Percentiles rank a stretch among this genome's conserved stretches.
phyloP scores from a whole-genome alignment of 306 rosid genomes.

The Senna tora region DNA sequence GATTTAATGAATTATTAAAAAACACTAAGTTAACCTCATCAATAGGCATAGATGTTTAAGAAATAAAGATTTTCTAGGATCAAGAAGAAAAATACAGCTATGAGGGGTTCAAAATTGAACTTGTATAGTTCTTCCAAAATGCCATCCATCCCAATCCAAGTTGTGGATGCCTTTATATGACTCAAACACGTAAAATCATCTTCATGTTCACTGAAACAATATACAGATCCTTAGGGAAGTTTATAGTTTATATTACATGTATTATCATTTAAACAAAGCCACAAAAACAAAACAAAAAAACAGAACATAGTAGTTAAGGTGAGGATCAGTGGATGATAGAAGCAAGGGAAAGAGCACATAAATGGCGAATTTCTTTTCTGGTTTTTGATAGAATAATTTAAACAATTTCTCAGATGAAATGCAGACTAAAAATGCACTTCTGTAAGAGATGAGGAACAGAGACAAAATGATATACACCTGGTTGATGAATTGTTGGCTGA shows the following conservation, averaged over 20 bases:
- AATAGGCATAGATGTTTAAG: no score
- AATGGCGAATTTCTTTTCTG: neutral
- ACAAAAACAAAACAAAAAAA: constrained; percentile 10
- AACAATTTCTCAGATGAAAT: constrained; percentile 16
- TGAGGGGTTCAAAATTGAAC: constrained; percentile 19
- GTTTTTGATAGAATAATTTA: constrained; percentile 23
- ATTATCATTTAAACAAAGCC: constrained; percentile 17
- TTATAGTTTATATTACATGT: neutral
- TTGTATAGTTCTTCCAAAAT: constrained; percentile 23
- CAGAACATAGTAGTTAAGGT: neutral
- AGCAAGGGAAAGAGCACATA: constrained; percentile 6
- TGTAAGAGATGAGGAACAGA: neutral
- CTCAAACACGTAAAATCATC: constrained; percentile 8
- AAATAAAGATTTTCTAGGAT: no score
- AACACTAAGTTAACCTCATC: no score
- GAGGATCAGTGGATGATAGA: neutral
- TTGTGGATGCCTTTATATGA: neutral
- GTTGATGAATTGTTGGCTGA: constrained; percentile 61
- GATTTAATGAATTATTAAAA: no score
- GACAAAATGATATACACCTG: constrained; percentile 17
- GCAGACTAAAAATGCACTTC: constrained; percentile 14
- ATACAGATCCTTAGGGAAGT: neutral
- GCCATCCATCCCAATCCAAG: constrained; percentile 10
- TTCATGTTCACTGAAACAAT: neutral
- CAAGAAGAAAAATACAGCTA: no score